Conservation (phyloP, 345 rosid species). For the Citrus maxima region DNA sequence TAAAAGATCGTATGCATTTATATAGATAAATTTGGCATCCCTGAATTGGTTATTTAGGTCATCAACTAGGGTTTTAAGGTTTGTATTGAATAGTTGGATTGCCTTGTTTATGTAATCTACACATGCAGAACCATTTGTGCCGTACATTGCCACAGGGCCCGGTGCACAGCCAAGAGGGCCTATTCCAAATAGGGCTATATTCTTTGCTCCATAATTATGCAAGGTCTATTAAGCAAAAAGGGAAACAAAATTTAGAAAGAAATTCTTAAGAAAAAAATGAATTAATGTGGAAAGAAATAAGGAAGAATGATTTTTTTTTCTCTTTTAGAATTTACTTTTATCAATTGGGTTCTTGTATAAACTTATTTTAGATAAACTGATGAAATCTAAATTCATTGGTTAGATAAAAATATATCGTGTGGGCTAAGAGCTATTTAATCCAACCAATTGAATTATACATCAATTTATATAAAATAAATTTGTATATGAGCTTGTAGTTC, state of each 20-base stretch:
- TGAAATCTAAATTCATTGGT: too few relatives aligned
- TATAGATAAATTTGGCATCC: slow-evolving; percentile 28
- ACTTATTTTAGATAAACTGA: too few relatives aligned
- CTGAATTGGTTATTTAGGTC: slow-evolving; percentile 14
- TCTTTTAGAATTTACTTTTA: too few relatives aligned
- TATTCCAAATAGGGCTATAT: slow-evolving; percentile 32
- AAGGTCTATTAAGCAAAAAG: slow-evolving; percentile 10
- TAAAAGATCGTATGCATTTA: slow-evolving; percentile 5
- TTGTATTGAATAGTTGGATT: slow-evolving; percentile 17
- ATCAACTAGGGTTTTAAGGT: slow-evolving; percentile 20
- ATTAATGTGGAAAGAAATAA: too few relatives aligned
- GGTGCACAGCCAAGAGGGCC: slow-evolving; percentile 33
- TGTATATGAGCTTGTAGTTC: too few relatives aligned
- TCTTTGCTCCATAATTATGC: slow-evolving; percentile 33
- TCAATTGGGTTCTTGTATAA: too few relatives aligned
- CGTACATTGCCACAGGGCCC: slow-evolving; percentile 4
- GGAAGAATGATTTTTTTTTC: too few relatives aligned
- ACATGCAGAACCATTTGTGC: slow-evolving; percentile 20
- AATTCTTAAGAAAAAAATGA: too few relatives aligned
- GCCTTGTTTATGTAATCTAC: slow-evolving; percentile 18
- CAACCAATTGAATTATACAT: too few relatives aligned
- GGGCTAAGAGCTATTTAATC: too few relatives aligned
- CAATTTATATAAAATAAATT: too few relatives aligned
- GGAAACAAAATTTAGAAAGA: neutral
- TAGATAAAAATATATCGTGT: too few relatives aligned